Conservation (phyloP, 805 yeast genomes). For the Priceomyces castillae region DNA sequence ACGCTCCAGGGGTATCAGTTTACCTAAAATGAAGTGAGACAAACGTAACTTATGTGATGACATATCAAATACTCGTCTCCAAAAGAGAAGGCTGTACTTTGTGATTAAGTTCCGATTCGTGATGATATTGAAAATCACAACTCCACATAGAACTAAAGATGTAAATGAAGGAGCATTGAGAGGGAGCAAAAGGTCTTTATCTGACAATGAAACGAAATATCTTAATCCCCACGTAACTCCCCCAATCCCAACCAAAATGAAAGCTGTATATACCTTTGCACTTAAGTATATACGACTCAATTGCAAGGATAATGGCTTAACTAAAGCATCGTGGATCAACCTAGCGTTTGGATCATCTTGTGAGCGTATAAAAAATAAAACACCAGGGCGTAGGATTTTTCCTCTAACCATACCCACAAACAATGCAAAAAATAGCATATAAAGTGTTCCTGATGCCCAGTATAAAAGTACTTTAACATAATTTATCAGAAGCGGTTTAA, state of each 20-base stretch:
- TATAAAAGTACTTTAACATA: constrained; percentile 25
- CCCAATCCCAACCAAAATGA: constrained; percentile 77
- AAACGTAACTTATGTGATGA: constrained; percentile 60
- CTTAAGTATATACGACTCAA: constrained; percentile 69
- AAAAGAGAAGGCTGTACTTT: constrained; percentile 48
- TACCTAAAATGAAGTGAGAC: constrained; percentile 76
- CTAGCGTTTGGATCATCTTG: constrained; percentile 93
- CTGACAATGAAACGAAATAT: constrained; percentile 19
- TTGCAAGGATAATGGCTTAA: constrained; percentile 71
- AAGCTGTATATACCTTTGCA: constrained; percentile 67
- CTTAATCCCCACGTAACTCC: constrained; percentile 51
- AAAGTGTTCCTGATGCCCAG: constrained; percentile 77
- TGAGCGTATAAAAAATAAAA: constrained; percentile 83
- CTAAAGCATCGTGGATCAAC: constrained; percentile 81
- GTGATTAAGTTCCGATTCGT: constrained; percentile 10
- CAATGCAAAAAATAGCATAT: constrained; percentile 84
- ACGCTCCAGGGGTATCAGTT: constrained; percentile 61
- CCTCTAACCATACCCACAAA: constrained; percentile 82
- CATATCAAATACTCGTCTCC: constrained; percentile 59
- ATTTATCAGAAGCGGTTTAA: constrained; percentile 15
- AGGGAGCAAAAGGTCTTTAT: constrained; percentile 22
- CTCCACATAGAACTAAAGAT: constrained; percentile 5
- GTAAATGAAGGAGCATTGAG: constrained; percentile 14
- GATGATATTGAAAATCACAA: constrained; percentile 5
- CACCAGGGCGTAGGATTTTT: constrained; percentile 79